A percentile compares a stretch with the other conserved stretches of the same genome.
phyloP scores from a whole-genome alignment of 768 basidiomycete genomes.

The Daedalea quercina region DNA sequence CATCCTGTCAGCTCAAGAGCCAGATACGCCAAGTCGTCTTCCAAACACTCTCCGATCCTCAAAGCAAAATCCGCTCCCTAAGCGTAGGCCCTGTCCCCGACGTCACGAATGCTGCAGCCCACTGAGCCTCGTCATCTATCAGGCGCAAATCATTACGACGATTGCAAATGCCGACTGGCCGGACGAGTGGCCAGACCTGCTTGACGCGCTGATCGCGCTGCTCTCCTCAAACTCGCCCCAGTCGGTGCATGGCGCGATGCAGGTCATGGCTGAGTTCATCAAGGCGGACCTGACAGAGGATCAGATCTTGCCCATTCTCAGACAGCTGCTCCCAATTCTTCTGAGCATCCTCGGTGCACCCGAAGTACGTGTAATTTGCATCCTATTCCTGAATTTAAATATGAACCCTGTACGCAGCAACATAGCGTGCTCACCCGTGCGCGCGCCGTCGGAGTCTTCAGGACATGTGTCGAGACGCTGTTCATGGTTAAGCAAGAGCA shows the following conservation, averaged over 20 bases:
- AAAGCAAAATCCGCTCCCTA: constrained; percentile 81
- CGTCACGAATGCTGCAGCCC: background rate
- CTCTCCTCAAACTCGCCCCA: constrained; percentile 67
- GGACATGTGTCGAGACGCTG: constrained; percentile 82
- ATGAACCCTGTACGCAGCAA: constrained; percentile 17
- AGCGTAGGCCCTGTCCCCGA: constrained; percentile 45
- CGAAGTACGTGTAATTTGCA: constrained; percentile 39
- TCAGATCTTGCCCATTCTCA: constrained; percentile 88
- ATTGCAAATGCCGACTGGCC: constrained; percentile 95
- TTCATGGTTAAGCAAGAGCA: constrained; percentile 96
- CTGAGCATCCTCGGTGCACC: constrained; percentile 71
- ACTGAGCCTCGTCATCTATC: constrained; percentile 2
- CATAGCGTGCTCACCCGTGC: constrained; percentile 81
- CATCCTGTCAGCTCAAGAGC: constrained; percentile 53
- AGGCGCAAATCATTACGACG: constrained; percentile 86
- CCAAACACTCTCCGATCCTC: constrained; percentile 74
- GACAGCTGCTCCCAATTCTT: constrained; percentile 81
- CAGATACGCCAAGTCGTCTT: constrained; percentile 77
- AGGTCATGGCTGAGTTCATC: constrained; percentile 92
- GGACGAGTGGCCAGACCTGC: constrained; percentile 90
- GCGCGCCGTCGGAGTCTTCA: constrained; percentile 80
- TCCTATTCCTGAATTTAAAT: background rate
- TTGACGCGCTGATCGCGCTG: constrained; percentile 65
- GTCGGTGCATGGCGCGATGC: constrained; percentile 92
- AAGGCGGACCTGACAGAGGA: constrained; percentile 91